Percentiles rank a stretch among this genome's conserved stretches.
Evolutionary conservation across 2,329 filamentous ascomycete species (phyloP).

Genomic region (Phaeosphaeriaceae sp.): DNA sequence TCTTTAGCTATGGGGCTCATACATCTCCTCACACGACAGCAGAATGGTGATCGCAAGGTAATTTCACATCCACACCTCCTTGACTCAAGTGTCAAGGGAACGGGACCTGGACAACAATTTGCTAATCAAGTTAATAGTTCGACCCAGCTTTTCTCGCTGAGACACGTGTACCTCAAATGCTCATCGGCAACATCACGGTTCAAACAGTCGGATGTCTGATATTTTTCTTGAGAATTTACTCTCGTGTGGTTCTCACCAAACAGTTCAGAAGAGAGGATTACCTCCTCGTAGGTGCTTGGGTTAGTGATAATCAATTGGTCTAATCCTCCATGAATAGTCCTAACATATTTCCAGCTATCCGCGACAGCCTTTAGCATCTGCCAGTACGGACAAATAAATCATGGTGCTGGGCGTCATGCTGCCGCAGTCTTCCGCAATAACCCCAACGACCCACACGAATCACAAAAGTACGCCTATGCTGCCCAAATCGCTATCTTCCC

Average conservation of each 20-base stretch:
- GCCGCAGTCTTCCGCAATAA: constrained; percentile 1
- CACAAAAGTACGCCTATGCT: constrained; percentile 28
- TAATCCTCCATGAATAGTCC: neutral
- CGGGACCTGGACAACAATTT: neutral
- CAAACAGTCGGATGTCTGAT: constrained; percentile 23
- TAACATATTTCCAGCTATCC: constrained; percentile 12
- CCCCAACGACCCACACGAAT: constrained; percentile 8
- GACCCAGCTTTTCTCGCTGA: constrained; percentile 11
- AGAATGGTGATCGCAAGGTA: too few species aligned
- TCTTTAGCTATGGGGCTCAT: too few species aligned
- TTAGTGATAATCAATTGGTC: constrained; percentile 3
- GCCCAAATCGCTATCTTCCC: constrained; percentile 20
- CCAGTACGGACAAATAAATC: constrained; percentile 27
- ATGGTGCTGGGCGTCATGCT: constrained; percentile 25
- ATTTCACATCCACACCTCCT: too few species aligned
- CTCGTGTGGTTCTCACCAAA: constrained; percentile 20
- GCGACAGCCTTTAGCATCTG: constrained; percentile 25
- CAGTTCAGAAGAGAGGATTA: constrained; percentile 26
- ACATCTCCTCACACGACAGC: too few species aligned
- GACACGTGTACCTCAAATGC: constrained; percentile 20
- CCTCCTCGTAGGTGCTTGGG: constrained; percentile 24
- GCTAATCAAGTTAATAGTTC: neutral
- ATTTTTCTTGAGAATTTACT: constrained; percentile 27
- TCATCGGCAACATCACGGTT: constrained; percentile 22
- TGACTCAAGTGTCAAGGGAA: too few species aligned